Evolutionary conservation across 106 monocot genomes (phyloP), one percentile per base, ranked within the genome.

Genomic region (Dendrobium nobile): DNA sequence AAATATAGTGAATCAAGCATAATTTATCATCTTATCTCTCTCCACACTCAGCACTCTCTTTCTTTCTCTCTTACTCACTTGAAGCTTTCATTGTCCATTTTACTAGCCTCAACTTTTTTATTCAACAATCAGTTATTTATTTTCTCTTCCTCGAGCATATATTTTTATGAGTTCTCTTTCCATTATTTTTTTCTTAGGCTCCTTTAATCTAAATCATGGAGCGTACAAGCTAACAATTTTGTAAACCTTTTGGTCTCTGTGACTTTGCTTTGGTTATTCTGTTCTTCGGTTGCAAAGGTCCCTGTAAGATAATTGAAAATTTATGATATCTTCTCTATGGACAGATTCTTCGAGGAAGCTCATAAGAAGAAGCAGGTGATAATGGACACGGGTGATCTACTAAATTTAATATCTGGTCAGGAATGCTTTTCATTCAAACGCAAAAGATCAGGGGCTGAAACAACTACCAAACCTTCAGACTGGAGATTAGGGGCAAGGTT

Each of bases 341-440:
- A 9, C 81, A 96, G 96, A 19, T 93, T 84, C 65, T 83, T 84
- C 73, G 92, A 92, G 75, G 91, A 90, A 81, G 79, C 84, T 48
- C 84, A 88, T 42, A 85, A 47, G 41, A 85, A 83, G 81, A 85
- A 86, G 15, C 79, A 65, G 26, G 73, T 54, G 54, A 83, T 87
- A 64, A 83, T 91, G 84, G 87, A 93, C 44, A 90, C 86, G 89
- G 96, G 96, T 26, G 61, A 75, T 44, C 85, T 93, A 20, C 87
- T 88, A 47, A 55, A 84, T 77, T 88, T 81, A 54, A 54, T 96
- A 82, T 83, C 87, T 40, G 80, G 74, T n/a, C 75, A 87, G 83
- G 88, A 88, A 9, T 96, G 19, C n/a, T 8, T 87, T 84, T 43
- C 82, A 55, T 79, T 47, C 54, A 93, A 90, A 80, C 80, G 81